A percentile compares a stretch with the other conserved stretches of the same genome.
phyloP scores from a whole-genome alignment of 257 asterid genomes.

The Primulina tabacum region DNA sequence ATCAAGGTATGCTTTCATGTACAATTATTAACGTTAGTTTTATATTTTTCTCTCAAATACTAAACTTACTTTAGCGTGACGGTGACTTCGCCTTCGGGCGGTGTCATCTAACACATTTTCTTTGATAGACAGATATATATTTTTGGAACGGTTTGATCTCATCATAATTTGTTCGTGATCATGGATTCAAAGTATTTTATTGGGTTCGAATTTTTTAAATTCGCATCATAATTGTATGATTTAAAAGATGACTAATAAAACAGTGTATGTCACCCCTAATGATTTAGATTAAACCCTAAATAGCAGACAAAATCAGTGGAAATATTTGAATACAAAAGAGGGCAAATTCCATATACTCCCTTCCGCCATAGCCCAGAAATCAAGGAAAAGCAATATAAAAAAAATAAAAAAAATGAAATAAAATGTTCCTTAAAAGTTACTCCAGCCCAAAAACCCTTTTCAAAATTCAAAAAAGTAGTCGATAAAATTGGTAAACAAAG shows the following conservation, averaged over 20 bases:
- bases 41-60: too few relatives aligned
- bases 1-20: too few relatives aligned
- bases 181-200: too few relatives aligned
- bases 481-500: slow-evolving; percentile 7
- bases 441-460: slow-evolving; percentile 27
- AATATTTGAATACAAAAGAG: slow-evolving; percentile 32
- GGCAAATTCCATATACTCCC: background rate
- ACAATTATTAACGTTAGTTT: too few relatives aligned
- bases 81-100: too few relatives aligned
- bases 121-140: too few relatives aligned
- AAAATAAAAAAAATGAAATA: slow-evolving; percentile 2
- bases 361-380: slow-evolving; percentile 27
- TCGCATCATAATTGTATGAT: too few relatives aligned
- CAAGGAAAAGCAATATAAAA: slow-evolving; percentile 14
- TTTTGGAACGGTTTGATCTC: too few relatives aligned
- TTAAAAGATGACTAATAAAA: background rate
- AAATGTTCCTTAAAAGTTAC: slow-evolving; percentile 26
- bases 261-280: slow-evolving; percentile 33
- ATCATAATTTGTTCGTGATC: too few relatives aligned
- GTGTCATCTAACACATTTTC: too few relatives aligned
- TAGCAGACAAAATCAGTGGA: slow-evolving; percentile 45
- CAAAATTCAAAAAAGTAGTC: slow-evolving; percentile 49
- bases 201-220: too few relatives aligned
- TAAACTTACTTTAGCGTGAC: too few relatives aligned
- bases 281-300: slow-evolving; percentile 32